Evolutionary conservation across 2,329 filamentous ascomycete species (phyloP).

Genomic region (Pseudohalonectria lignicola): DNA sequence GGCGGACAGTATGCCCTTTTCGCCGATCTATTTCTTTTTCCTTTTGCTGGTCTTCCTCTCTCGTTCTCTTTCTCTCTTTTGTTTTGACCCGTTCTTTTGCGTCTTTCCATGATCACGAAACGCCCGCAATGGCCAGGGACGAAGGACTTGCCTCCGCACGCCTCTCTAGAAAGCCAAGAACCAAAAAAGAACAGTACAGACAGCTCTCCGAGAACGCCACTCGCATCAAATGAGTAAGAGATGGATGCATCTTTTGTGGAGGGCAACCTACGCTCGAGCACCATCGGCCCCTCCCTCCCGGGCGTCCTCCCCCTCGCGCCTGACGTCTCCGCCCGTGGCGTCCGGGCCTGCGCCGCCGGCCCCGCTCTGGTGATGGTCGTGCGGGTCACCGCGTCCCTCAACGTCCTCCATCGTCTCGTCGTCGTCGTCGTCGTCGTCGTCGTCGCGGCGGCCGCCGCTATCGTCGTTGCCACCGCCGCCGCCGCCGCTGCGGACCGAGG

Average conservation of each 20-base stretch:
- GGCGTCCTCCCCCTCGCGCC: slow-evolving; percentile 79
- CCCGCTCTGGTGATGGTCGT: slow-evolving; percentile 40
- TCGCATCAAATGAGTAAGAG: too few species aligned
- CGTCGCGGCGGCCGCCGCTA: slow-evolving; percentile 28
- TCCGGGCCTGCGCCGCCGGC: slow-evolving; percentile 73
- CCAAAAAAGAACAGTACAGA: too few species aligned
- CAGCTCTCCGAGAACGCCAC: too few species aligned
- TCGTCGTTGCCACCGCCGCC: slow-evolving; percentile 21
- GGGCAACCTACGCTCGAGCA: slow-evolving; percentile 91
- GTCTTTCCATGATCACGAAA: too few species aligned
- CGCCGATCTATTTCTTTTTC: too few species aligned
- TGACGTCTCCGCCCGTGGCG: slow-evolving; percentile 83
- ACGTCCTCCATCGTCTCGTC: slow-evolving; percentile 74
- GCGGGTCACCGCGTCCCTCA: slow-evolving; percentile 50
- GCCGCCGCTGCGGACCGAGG: slow-evolving; percentile 33
- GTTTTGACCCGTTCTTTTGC: too few species aligned
- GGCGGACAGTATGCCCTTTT: too few species aligned
- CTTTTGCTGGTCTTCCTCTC: too few species aligned
- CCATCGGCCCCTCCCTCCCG: slow-evolving; percentile 93
- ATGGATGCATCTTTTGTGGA: slow-evolving; percentile 37
- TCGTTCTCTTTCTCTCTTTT: too few species aligned
- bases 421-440: slow-evolving; percentile 52
- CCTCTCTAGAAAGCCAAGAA: too few species aligned
- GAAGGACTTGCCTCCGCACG: too few species aligned
- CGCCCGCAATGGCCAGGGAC: too few species aligned